Evolutionary conservation across 139 green algal genomes (phyloP).

Genomic region (Choricystis sp.): DNA sequence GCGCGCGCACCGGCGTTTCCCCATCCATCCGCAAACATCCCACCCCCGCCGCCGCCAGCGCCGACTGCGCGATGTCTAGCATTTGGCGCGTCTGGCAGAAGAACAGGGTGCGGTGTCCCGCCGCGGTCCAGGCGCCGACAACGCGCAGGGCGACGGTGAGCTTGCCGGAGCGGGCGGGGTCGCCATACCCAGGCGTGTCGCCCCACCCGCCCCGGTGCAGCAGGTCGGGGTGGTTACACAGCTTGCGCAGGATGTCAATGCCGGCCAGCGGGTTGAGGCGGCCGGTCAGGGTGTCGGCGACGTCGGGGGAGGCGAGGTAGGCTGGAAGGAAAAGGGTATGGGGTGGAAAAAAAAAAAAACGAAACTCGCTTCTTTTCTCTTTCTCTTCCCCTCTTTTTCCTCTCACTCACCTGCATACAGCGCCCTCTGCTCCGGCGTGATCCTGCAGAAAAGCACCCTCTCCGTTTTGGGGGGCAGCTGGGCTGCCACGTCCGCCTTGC

Average conservation of each 20-base stretch:
- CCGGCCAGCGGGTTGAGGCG: conserved; percentile 58
- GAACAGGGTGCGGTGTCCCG: conserved; percentile 60
- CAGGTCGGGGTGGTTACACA: conserved; percentile 98
- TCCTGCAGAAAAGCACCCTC: conserved; percentile 86
- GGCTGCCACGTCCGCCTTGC: conserved; percentile 76
- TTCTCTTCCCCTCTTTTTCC: conserved; percentile 33
- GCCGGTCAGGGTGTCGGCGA: conserved; percentile 27
- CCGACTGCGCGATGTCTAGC: conserved; percentile 91
- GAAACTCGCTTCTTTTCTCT: neutral
- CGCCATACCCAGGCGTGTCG: conserved; percentile 34
- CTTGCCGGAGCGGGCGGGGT: conserved; percentile 61
- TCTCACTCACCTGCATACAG: conserved; percentile 63
- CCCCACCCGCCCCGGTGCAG: conserved; percentile 50
- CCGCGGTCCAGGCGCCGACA: conserved; percentile 53
- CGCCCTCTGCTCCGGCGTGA: conserved; percentile 66
- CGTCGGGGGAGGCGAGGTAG: too few relatives aligned
- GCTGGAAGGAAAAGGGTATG: too few relatives aligned
- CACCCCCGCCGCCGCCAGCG: conserved; percentile 14
- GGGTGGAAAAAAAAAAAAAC: too few relatives aligned
- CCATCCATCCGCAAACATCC: conserved; percentile 90
- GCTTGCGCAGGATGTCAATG: conserved; percentile 93
- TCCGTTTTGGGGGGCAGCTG: conserved; percentile 91
- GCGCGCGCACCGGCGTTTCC: conserved; percentile 45
- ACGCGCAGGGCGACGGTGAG: conserved; percentile 55
- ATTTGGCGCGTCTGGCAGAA: conserved; percentile 94